These are phyloP conservation scores for Naegleria fowleri DNA, from an alignment of 208 protist species.

Conservation along the genomic window DNA sequence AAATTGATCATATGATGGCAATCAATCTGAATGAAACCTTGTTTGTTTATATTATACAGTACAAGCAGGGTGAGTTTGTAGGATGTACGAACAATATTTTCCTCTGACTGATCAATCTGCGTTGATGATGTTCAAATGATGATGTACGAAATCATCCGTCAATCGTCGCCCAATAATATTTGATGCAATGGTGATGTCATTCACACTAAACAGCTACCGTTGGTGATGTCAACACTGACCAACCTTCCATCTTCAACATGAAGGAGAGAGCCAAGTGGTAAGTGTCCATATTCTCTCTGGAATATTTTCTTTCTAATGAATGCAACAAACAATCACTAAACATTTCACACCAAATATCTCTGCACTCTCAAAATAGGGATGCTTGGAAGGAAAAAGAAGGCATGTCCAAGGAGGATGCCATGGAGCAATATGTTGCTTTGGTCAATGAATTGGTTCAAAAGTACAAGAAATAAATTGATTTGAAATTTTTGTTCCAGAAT, in stretches of 20 bases:
- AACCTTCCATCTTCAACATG: background rate
- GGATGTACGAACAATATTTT: no score
- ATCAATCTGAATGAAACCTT: no score
- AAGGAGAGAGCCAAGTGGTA: conserved; percentile 14
- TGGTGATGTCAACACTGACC: background rate
- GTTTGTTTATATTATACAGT: background rate
- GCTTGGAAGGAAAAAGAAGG: conserved; percentile 80
- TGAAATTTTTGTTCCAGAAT: background rate
- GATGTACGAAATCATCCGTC: no score
- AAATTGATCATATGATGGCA: no score
- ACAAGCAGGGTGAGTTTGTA: background rate
- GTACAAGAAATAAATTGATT: background rate
- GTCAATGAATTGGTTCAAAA: conserved; percentile 18
- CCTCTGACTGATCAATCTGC: no score
- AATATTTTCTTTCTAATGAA: background rate
- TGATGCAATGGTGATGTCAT: no score
- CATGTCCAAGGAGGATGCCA: conserved; percentile 76
- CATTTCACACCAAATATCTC: no score
- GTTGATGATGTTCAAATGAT: no score
- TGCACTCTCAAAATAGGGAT: conserved; percentile 70
- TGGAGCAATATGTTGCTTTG: conserved; percentile 70
- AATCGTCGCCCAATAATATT: no score
- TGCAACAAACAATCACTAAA: no score
- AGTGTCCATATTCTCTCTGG: background rate
- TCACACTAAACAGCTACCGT: background rate